phyloP scores from a whole-genome alignment of 306 rosid genomes.

The Trifolium subterraneum region DNA sequence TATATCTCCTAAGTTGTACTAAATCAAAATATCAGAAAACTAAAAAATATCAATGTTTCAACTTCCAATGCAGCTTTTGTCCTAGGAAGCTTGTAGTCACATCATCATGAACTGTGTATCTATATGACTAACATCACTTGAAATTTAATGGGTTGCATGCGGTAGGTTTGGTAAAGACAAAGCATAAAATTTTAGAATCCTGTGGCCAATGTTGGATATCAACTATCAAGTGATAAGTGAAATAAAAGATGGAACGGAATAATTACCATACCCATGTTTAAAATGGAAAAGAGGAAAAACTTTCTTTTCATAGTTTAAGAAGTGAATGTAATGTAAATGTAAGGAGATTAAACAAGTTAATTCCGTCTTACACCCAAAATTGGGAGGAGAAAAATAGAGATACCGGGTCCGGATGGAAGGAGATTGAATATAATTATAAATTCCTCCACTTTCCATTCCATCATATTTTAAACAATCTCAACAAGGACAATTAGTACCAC shows the following conservation, averaged over 20 bases:
- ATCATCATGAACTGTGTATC: slow-evolving; percentile 11
- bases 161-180: not conserved
- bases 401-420: not conserved
- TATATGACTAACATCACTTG: not conserved
- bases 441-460: not conserved
- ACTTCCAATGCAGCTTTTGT: slow-evolving; percentile 22
- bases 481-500: not conserved
- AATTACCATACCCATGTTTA: not conserved
- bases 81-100: slow-evolving; percentile 5
- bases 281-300: not conserved
- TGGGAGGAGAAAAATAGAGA: not conserved
- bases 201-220: not conserved
- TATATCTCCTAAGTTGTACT: slow-evolving; percentile 11
- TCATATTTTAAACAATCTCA: not conserved
- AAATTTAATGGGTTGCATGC: not conserved
- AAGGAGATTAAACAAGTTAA: slow-evolving; percentile 15
- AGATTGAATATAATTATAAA: not conserved
- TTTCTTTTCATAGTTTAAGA: slow-evolving; percentile 9
- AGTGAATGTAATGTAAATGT: slow-evolving; percentile 11
- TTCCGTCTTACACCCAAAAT: slow-evolving; percentile 2
- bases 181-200: not conserved
- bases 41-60: not conserved
- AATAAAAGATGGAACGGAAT: slow-evolving; percentile 6
- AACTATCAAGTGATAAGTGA: not conserved
- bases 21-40: slow-evolving; percentile 7